A percentile compares a stretch with the other conserved stretches of the same genome.
Evolutionary conservation across 768 basidiomycete genomes (phyloP).

Genomic region (Lyophyllum decastes): DNA sequence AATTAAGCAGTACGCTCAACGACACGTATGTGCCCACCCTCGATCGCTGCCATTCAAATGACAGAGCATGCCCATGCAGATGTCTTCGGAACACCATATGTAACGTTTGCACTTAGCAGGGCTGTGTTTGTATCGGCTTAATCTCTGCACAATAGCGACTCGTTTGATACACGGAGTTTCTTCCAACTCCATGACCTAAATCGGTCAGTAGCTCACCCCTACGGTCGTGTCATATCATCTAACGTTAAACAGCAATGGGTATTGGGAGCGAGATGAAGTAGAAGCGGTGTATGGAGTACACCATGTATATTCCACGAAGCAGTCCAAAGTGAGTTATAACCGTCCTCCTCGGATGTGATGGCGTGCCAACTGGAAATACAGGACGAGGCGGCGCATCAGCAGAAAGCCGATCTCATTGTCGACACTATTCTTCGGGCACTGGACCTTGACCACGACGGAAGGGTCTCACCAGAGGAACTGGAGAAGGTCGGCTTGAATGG

Average conservation of each 20-base stretch:
- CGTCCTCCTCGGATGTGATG: background rate
- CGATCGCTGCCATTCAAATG: slow-evolving; percentile 14
- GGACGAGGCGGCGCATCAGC: slow-evolving; percentile 78
- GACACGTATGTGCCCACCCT: slow-evolving; percentile 71
- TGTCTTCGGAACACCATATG: slow-evolving; percentile 91
- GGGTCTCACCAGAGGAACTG: slow-evolving; percentile 70
- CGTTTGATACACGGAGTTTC: slow-evolving; percentile 85
- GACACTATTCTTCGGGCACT: slow-evolving; percentile 65
- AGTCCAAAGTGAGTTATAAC: slow-evolving; percentile 55
- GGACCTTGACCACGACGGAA: slow-evolving; percentile 77
- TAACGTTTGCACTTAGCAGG: slow-evolving; percentile 30
- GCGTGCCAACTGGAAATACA: slow-evolving; percentile 22
- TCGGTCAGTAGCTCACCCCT: slow-evolving; percentile 43
- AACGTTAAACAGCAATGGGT: slow-evolving; percentile 59
- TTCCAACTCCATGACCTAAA: slow-evolving; percentile 95
- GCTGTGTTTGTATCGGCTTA: slow-evolving; percentile 5
- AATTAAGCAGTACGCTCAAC: slow-evolving; percentile 81
- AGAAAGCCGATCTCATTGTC: slow-evolving; percentile 81
- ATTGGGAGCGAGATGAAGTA: slow-evolving; percentile 86
- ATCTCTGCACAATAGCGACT: slow-evolving; percentile 53
- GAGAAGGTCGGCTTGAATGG: slow-evolving; percentile 70
- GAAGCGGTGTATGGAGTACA: slow-evolving; percentile 97
- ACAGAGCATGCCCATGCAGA: slow-evolving; percentile 44
- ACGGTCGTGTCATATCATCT: background rate
- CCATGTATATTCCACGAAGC: slow-evolving; percentile 84